Evolutionary conservation across 371 early-diverging fungal genomes (phyloP).

Genomic region (Mortierella sp.): DNA sequence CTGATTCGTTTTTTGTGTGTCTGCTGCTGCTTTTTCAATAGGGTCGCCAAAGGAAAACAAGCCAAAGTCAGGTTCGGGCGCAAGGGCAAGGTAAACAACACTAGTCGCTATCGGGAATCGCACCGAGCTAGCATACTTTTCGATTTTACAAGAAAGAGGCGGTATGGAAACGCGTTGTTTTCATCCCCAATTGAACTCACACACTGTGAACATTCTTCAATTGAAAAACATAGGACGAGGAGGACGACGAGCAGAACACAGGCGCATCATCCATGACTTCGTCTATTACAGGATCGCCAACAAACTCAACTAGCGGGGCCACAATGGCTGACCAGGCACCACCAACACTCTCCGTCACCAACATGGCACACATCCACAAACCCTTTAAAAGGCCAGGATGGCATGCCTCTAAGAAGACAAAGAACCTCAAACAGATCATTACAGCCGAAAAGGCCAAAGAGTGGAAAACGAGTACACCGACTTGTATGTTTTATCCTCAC

Average conservation of each 20-base stretch:
- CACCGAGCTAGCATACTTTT: background rate
- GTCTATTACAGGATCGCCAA: slow-evolving; percentile 48
- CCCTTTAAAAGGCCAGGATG: slow-evolving; percentile 83
- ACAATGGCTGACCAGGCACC: slow-evolving; percentile 18
- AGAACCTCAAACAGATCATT: slow-evolving; percentile 85
- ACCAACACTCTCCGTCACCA: slow-evolving; percentile 17
- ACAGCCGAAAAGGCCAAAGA: slow-evolving; percentile 77
- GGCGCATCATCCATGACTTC: slow-evolving; percentile 53
- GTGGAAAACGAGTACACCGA: slow-evolving; percentile 75
- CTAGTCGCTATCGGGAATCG: background rate
- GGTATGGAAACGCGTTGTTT: background rate
- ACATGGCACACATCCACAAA: slow-evolving; percentile 59
- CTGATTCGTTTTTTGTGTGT: background rate
- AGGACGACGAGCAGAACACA: slow-evolving; percentile 41
- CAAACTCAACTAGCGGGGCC: slow-evolving; percentile 32
- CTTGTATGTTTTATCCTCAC: slow-evolving; percentile 62
- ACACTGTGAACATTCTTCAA: background rate
- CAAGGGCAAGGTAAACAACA: slow-evolving; percentile 26
- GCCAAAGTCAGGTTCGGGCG: slow-evolving; percentile 47
- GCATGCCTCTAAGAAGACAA: slow-evolving; percentile 76
- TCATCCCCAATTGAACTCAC: background rate
- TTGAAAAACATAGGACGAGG: slow-evolving; percentile 34
- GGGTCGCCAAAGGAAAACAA: slow-evolving; percentile 38
- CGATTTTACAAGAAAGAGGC: background rate
- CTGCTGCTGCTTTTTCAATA: background rate